A percentile compares a stretch with the other conserved stretches of the same genome.
phyloP scores from a whole-genome alignment of 352 stramenopile genomes.

The Globisporangium spiculum region DNA sequence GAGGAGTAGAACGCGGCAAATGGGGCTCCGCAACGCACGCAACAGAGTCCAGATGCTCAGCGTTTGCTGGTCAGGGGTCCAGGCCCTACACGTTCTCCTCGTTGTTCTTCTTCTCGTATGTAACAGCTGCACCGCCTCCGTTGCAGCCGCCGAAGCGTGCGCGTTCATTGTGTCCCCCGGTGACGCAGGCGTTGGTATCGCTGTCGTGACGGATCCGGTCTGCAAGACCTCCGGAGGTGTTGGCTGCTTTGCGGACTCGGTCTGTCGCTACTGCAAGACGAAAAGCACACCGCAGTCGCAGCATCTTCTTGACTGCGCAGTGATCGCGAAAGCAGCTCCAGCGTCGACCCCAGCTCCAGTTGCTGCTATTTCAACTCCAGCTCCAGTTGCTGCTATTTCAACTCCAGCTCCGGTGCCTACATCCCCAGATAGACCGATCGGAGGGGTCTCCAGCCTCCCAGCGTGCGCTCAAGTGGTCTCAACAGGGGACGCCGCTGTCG shows the following conservation, averaged over 20 bases:
- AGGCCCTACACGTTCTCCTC: neutral
- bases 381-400: neutral
- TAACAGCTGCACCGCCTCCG: neutral
- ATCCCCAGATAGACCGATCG: neutral
- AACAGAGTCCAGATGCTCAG: neutral
- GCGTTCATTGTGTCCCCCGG: conserved; percentile 8
- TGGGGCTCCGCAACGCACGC: neutral
- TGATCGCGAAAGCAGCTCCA: neutral
- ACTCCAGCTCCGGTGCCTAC: neutral
- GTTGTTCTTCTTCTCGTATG: neutral
- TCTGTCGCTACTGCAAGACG: conserved; percentile 23
- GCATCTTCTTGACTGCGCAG: conserved; percentile 15
- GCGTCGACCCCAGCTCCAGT: neutral
- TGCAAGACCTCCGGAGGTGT: conserved; percentile 3
- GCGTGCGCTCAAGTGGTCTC: conserved; percentile 10
- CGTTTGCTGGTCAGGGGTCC: neutral
- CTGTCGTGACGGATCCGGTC: conserved; percentile 4
- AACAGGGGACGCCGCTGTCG: conserved; percentile 5
- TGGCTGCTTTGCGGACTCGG: conserved; percentile 13
- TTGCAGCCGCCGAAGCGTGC: conserved; percentile 1
- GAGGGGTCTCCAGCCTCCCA: neutral
- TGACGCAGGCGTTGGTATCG: conserved; percentile 15
- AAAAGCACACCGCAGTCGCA: conserved; percentile 14
- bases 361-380: neutral
- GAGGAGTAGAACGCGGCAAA: neutral